These are phyloP conservation scores for Yamadazyma epiphylla DNA, from an alignment of 1,139 yeast species.

Conservation along the genomic window DNA sequence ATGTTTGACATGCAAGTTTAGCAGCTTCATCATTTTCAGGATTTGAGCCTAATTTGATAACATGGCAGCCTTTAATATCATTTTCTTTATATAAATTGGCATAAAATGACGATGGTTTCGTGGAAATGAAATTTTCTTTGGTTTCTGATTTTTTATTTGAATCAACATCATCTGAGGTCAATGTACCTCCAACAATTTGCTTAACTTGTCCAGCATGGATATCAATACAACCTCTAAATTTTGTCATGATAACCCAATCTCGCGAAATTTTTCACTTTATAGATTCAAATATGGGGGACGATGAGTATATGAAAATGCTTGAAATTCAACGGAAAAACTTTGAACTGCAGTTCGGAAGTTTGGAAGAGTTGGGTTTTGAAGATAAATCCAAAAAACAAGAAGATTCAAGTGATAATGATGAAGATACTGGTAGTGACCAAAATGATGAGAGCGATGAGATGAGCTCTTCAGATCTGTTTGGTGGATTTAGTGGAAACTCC, in stretches of 20 bases:
- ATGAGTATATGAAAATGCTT: conserved; percentile 43
- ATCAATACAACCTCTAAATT: conserved; percentile 91
- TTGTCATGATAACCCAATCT: conserved; percentile 55
- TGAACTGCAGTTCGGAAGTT: conserved; percentile 66
- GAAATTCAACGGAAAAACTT: conserved; percentile 59
- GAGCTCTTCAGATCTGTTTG: not conserved
- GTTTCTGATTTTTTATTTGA: conserved; percentile 27
- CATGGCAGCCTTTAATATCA: conserved; percentile 75
- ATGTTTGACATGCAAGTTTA: conserved; percentile 60
- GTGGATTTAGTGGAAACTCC: conserved; percentile 1
- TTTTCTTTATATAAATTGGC: conserved; percentile 65
- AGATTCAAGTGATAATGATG: conserved; percentile 9
- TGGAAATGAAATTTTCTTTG: conserved; percentile 77
- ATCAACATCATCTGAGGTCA: conserved; percentile 49
- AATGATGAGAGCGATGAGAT: conserved; percentile 10
- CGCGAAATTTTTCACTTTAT: not conserved
- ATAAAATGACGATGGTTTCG: conserved; percentile 70
- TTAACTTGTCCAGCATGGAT: conserved; percentile 93
- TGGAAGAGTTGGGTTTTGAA: conserved; percentile 57
- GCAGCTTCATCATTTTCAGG: conserved; percentile 84
- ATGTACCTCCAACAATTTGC: conserved; percentile 94
- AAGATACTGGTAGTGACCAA: conserved; percentile 6
- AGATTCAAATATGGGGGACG: conserved; percentile 18
- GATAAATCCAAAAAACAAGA: conserved; percentile 41
- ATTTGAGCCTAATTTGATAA: conserved; percentile 79